Base-by-base conservation (phyloP, 1,139 yeast species). In the Yamadazyma triangularis region DNA sequence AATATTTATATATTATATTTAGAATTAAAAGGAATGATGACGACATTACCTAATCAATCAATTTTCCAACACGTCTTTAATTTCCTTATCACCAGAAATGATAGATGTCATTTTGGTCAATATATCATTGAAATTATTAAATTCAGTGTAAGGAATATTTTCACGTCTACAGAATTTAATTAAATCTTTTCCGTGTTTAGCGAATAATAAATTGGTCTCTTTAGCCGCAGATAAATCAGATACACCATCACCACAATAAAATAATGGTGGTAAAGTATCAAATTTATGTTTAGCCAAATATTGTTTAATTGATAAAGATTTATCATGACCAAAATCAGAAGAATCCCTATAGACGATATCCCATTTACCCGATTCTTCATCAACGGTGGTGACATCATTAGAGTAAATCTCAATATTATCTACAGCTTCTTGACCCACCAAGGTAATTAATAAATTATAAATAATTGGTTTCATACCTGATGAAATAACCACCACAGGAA, bases 171-270 rank as follows among this genome's bases (percentile, higher is more conserved):
- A 91, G 61, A 77, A 89, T 31, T 78, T 81, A 44, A 91, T 83
- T 47, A 91, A 73, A 55, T 91, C 98, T 48, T 83, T 79, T 28
- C 96, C 98, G 42, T 78, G 77, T 63, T 88, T 91, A 33, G 98
- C 98, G 58, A 91, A 91, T 45, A 91, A 65, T 47, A 89, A 67
- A 56, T 93, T 89, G 30, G 98, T 88, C 56, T 91, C 96, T 52
- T 83, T 80, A 20, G 97, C 97, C 15, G 98, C 98, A 39, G 88
- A 78, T 44, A 91, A 68, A 56, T 91, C 99, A 33, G 94, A 81
- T 18, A 91, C 96, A 38, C 99, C 99, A 54, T 91, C 98, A 35
- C 98, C 98, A 52, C 95, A 85, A 66, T 91, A 91, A 55, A 89
- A 85, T 47, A 88, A 68, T 27, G 68, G 64, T 8, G 91, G 88